Conservation (phyloP, 805 yeast genomes). For the Hanseniaspora lachancei region DNA sequence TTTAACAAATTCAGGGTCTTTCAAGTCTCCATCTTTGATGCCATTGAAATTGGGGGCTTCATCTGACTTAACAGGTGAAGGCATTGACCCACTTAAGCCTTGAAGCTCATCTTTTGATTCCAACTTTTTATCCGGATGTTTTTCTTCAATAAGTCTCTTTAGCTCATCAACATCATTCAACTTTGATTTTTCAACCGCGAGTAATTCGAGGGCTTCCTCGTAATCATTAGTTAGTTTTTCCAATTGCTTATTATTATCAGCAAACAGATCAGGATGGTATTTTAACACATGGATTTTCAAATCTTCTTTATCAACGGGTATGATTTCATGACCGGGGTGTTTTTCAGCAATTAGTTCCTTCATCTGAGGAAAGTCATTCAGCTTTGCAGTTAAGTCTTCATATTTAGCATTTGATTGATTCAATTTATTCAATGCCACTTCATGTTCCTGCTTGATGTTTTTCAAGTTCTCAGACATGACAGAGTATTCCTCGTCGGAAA, state of each 20-base stretch:
- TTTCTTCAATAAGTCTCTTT: neutral
- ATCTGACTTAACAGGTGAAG: neutral
- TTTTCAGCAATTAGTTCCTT: neutral
- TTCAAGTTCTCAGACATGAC: neutral
- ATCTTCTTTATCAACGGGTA: neutral
- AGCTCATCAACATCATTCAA: neutral
- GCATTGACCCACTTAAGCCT: neutral
- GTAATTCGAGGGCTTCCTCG: neutral
- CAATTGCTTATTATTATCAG: neutral
- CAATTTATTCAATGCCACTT: neutral
- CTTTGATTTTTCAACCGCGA: neutral
- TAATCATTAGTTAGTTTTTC: neutral
- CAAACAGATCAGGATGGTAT: neutral
- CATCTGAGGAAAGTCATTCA: neutral
- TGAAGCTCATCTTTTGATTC: neutral
- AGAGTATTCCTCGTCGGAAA: neutral
- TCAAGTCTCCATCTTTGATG: neutral
- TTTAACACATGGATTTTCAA: neutral
- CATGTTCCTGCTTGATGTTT: neutral
- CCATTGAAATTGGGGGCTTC: neutral
- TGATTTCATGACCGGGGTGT: neutral
- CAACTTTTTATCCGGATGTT: neutral
- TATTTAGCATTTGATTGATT: neutral
- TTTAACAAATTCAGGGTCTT: conserved; percentile 2
- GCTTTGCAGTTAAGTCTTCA: neutral